Conservation (phyloP, 2,329 filamentous ascomycete species). For the Hypoxylon sp. region DNA sequence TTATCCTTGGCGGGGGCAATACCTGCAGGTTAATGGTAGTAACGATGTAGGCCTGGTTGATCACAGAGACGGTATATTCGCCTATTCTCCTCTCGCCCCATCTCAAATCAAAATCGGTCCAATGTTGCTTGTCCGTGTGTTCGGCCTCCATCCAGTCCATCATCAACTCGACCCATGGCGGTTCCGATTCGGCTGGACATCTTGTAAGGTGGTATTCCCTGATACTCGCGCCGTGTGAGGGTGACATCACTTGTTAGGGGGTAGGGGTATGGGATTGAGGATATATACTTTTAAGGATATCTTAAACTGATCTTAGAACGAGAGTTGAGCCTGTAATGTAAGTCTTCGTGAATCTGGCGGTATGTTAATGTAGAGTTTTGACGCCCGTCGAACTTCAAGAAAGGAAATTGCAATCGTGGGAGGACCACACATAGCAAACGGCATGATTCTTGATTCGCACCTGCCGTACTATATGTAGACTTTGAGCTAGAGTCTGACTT, state of each 20-base stretch:
- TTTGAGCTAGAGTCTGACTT: neutral
- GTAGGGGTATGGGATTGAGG: neutral
- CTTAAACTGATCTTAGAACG: neutral
- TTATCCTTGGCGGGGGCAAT: slow-evolving; percentile 17
- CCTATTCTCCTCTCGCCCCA: neutral
- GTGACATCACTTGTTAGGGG: slow-evolving; percentile 7
- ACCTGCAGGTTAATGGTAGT: neutral
- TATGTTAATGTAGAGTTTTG: neutral
- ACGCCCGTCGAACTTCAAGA: neutral
- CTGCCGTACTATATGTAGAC: neutral
- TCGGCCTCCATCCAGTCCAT: slow-evolving; percentile 3
- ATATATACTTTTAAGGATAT: neutral
- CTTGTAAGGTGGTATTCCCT: slow-evolving; percentile 1
- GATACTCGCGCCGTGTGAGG: slow-evolving; percentile 15
- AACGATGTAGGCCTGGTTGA: slow-evolving; percentile 20
- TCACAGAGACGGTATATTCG: slow-evolving; percentile 19
- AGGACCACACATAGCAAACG: neutral
- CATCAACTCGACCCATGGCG: slow-evolving; percentile 3
- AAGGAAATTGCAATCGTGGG: neutral
- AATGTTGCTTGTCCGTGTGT: neutral
- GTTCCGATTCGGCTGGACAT: neutral
- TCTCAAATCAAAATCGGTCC: neutral
- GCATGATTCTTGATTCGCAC: neutral
- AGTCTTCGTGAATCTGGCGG: neutral
- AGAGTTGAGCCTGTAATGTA: neutral